Evolutionary conservation across 495 filamentous ascomycete genomes (phyloP).

Genomic region (Rostrohypoxylon terebratum): DNA sequence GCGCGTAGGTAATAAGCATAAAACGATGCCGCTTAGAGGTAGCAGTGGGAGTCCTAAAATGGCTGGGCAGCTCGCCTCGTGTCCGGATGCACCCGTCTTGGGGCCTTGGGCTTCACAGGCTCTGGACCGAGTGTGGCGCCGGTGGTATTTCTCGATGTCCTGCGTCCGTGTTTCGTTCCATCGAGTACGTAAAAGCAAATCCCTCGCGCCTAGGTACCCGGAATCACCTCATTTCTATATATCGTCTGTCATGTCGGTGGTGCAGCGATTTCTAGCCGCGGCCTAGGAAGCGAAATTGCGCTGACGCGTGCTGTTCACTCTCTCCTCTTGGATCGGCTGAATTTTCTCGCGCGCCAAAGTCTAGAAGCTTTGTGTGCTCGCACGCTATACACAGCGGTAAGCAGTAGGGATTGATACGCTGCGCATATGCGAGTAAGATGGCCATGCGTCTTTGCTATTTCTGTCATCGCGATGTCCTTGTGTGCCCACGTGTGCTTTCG

Average conservation of each 20-base stretch:
- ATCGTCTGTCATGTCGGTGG: not conserved
- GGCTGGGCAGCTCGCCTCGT: not conserved
- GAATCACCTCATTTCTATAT: not conserved
- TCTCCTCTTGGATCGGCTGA: not conserved
- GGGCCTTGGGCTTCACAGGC: not conserved
- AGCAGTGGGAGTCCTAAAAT: not conserved
- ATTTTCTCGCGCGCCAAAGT: not conserved
- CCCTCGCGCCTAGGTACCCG: not conserved
- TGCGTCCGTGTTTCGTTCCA: constrained; percentile 26
- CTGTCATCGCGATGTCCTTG: constrained; percentile 9
- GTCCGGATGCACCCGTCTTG: constrained; percentile 32
- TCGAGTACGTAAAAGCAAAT: constrained; percentile 41
- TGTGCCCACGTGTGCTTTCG: not conserved
- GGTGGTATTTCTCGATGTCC: not conserved
- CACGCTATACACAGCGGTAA: not conserved
- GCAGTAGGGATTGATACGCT: not conserved
- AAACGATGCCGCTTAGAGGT: not conserved
- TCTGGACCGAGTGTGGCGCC: constrained; percentile 5
- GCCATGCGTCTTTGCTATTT: constrained; percentile 8
- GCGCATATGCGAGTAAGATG: not conserved
- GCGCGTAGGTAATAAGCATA: constrained; percentile 21
- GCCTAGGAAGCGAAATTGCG: constrained; percentile 26
- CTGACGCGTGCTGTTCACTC: constrained; percentile 23
- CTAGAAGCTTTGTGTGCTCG: constrained; percentile 10
- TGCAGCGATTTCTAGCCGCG: not conserved